Conservation (phyloP, 768 basidiomycete genomes). For the Ramaria rubella region DNA sequence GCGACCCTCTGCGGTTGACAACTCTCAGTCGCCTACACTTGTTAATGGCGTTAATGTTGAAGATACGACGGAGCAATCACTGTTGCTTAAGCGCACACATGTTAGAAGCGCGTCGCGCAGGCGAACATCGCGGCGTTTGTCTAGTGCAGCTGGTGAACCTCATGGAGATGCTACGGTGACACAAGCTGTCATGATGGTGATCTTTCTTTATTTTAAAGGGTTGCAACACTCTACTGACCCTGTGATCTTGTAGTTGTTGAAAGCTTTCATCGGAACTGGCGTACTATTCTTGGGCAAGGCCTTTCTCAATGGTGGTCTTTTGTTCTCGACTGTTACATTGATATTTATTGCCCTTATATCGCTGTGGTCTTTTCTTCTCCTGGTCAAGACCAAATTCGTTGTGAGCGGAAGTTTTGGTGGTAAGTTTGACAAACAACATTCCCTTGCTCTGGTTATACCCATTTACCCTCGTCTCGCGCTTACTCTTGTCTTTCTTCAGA, state of each 20-base stretch:
- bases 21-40: background rate
- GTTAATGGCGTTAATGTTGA: constrained; percentile 13
- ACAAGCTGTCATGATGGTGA: constrained; percentile 91
- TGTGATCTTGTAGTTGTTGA: constrained; percentile 55
- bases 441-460: constrained; percentile 3
- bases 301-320: constrained; percentile 93
- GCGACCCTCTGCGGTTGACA: background rate
- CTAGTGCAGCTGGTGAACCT: constrained; percentile 44
- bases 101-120: constrained; percentile 33
- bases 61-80: constrained; percentile 21
- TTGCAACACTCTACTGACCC: background rate
- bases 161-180: constrained; percentile 85
- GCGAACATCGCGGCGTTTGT: constrained; percentile 24
- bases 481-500: constrained; percentile 41
- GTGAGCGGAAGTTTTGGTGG: constrained; percentile 93
- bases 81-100: constrained; percentile 18
- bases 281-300: constrained; percentile 94
- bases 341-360: constrained; percentile 79
- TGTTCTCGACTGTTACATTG: constrained; percentile 80
- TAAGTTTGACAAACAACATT: constrained; percentile 26
- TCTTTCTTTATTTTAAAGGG: constrained; percentile 6
- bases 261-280: constrained; percentile 93
- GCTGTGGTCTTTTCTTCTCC: constrained; percentile 86
- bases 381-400: constrained; percentile 80
- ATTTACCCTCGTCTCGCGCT: background rate